phyloP scores from a whole-genome alignment of 441 rosid genomes.

The Erodium texanum region DNA sequence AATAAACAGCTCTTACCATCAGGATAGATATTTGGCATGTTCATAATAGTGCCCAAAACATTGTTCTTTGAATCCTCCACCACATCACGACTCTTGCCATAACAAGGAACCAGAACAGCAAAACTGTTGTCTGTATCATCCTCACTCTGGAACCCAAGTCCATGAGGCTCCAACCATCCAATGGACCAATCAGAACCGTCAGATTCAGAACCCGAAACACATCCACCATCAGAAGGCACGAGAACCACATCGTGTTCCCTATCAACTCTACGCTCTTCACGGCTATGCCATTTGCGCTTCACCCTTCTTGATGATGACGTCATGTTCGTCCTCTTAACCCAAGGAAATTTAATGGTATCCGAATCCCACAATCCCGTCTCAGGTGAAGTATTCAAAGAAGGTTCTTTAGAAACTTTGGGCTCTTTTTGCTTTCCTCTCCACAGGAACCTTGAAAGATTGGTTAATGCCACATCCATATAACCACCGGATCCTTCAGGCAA shows the following conservation, averaged over 20 bases:
- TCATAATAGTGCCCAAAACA: slow-evolving; percentile 32
- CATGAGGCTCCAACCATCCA: slow-evolving; percentile 84
- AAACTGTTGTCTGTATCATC: slow-evolving; percentile 39
- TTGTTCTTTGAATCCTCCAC: slow-evolving; percentile 28
- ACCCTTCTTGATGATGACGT: slow-evolving; percentile 47
- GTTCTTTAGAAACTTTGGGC: slow-evolving; percentile 32
- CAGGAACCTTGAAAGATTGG: slow-evolving; percentile 56
- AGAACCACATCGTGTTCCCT: slow-evolving; percentile 61
- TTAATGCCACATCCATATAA: slow-evolving; percentile 51
- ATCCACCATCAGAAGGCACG: slow-evolving; percentile 71
- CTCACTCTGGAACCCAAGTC: slow-evolving; percentile 50
- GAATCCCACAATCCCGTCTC: slow-evolving; percentile 45
- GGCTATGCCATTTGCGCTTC: slow-evolving; percentile 57
- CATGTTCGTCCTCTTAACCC: slow-evolving; percentile 28
- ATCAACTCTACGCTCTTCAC: slow-evolving; percentile 61
- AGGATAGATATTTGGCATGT: slow-evolving; percentile 33
- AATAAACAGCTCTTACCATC: slow-evolving; percentile 33
- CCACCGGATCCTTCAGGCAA: slow-evolving; percentile 2
- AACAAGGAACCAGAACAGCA: slow-evolving; percentile 70
- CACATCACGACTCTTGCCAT: slow-evolving; percentile 33
- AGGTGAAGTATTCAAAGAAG: slow-evolving; percentile 32
- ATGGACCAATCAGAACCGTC: slow-evolving; percentile 67
- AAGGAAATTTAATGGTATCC: slow-evolving; percentile 50
- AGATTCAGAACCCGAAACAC: slow-evolving; percentile 69
- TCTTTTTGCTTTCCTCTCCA: slow-evolving; percentile 54